Evolutionary conservation across 495 filamentous ascomycete genomes (phyloP).

Genomic region (Talaromyces borbonicus): DNA sequence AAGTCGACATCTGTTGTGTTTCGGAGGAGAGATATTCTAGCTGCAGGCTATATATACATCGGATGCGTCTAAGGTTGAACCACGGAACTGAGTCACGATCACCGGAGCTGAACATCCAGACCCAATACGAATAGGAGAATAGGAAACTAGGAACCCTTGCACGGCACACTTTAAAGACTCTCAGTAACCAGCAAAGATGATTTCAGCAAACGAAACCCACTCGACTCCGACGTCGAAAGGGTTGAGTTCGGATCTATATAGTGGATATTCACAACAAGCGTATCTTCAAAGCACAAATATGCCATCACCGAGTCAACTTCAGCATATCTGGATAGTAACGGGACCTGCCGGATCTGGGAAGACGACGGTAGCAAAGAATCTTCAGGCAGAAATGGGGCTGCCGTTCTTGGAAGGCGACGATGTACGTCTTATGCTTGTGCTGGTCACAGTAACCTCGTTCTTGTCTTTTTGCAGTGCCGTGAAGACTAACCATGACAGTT

Average conservation of each 20-base stretch:
- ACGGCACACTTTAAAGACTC: background rate
- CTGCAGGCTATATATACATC: too few species aligned
- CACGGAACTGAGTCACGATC: too few species aligned
- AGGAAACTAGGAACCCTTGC: too few species aligned
- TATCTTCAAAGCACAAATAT: slow-evolving; percentile 15
- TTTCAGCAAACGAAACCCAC: slow-evolving; percentile 3
- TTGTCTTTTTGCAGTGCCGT: background rate
- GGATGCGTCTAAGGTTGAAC: too few species aligned
- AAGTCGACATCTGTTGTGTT: too few species aligned
- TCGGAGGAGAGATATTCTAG: too few species aligned
- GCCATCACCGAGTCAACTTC: slow-evolving; percentile 26
- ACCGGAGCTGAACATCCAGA: too few species aligned
- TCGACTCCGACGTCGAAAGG: slow-evolving; percentile 4
- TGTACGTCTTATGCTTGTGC: slow-evolving; percentile 44
- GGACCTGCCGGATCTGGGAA: slow-evolving; percentile 96
- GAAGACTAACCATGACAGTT: slow-evolving; percentile 44
- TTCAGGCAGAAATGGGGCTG: slow-evolving; percentile 59
- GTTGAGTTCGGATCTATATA: slow-evolving; percentile 9
- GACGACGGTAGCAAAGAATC: slow-evolving; percentile 75
- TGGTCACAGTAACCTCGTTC: background rate
- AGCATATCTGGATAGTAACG: slow-evolving; percentile 96
- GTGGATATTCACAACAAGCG: slow-evolving; percentile 6
- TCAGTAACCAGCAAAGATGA: background rate
- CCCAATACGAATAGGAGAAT: too few species aligned
- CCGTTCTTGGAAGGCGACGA: slow-evolving; percentile 95